Conservation (phyloP, 192 early-diverging fungal species). For the Coemansia sp. region DNA sequence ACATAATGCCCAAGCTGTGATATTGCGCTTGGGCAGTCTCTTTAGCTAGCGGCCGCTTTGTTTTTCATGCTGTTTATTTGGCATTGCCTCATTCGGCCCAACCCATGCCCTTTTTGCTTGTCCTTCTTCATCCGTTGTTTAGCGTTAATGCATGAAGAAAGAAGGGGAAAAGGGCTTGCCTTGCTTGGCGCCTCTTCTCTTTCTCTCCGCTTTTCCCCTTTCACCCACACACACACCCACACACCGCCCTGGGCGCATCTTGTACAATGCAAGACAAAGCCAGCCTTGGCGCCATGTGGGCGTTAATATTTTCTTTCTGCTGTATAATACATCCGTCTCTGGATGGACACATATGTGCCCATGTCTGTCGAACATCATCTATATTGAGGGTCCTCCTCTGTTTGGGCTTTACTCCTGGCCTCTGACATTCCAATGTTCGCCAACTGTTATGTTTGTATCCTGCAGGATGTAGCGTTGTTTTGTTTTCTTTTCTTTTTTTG, state of each 20-base stretch:
- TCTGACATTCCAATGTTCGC: neutral
- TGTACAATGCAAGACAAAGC: neutral
- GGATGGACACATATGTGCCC: too few species aligned
- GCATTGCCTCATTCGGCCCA: slow-evolving; percentile 3
- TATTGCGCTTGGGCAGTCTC: neutral
- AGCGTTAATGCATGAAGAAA: neutral
- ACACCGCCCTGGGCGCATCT: neutral
- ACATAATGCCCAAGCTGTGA: neutral
- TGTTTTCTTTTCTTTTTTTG: too few species aligned
- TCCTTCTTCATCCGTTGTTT: neutral
- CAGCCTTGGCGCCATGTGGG: neutral
- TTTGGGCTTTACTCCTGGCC: too few species aligned
- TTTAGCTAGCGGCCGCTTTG: slow-evolving; percentile 14
- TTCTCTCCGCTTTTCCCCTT: neutral
- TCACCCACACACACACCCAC: neutral
- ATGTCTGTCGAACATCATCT: neutral
- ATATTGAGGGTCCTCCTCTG: too few species aligned
- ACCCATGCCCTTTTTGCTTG: neutral
- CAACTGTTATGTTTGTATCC: neutral
- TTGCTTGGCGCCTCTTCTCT: neutral
- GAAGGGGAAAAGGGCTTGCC: neutral
- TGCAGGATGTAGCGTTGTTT: neutral
- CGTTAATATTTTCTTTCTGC: neutral
- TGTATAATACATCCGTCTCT: neutral
- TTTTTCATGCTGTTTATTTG: slow-evolving; percentile 4